Evolutionary conservation across 75 land plant genomes (phyloP), one percentile per base, ranked within the genome.

Genomic region (Chamaecyparis obtusa): DNA sequence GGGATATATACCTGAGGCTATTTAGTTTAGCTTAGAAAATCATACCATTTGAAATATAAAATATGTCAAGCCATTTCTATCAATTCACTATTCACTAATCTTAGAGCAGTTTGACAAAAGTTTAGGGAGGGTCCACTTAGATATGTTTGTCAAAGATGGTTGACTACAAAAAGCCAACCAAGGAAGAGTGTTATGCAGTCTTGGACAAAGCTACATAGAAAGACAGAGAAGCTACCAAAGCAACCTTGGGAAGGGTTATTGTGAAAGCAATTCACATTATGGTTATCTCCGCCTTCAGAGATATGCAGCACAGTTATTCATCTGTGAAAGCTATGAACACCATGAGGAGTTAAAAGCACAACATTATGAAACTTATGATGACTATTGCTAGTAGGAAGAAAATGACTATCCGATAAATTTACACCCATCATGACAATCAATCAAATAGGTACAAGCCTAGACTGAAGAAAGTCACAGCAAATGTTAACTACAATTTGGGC

Each of bases 221-320:
- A 74, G 76, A 10, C 33, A 13, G 76, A 27, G 71, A n/a, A 74
- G 76, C 76, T 74, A 74, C 76, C 76, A 74, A 49, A 74, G 76
- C 33, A 32, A 16, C 13, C 76, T 74, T 64, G 9, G 16, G 76
- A 74, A 74, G 76, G 10, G 76, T 33, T 33, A 74, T 32, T 32
- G 33, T 35, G 36, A 74, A 7, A 64, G 69, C 30, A 64, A 8
- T 64, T 8, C 76, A 32, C 36, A 74, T 74, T 74, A 74, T 13
- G 76, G 37, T 74, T 74, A 72, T 10, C 36, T 33, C 16, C 11
- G 16, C 76, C 76, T 33, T 74, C 36, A 74, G 33, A 11, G 37
- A 74, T 74, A 24, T 32, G 13, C 37, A 74, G 36, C 14, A 33
- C 37, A 74, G 37, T 13, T 74, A 1, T 13, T 74, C 76, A 74